phyloP scores from a whole-genome alignment of 2,329 filamentous ascomycete species.

The Epichloe sylvatica region DNA sequence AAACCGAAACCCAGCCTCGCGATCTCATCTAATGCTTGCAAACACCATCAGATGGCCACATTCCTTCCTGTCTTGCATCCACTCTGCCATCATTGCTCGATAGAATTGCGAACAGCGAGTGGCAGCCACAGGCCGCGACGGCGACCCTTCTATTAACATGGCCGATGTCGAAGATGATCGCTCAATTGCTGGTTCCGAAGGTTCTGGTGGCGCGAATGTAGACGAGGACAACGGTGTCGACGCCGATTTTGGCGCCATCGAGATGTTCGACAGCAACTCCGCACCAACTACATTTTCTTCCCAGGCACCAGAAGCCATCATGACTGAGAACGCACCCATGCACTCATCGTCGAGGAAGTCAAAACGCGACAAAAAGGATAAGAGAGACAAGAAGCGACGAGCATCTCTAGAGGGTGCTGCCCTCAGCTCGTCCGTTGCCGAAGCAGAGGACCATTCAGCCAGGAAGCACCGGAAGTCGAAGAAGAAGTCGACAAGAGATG shows the following conservation, averaged over 20 bases:
- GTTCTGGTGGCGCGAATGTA: constrained; percentile 12
- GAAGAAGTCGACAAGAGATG: constrained; percentile 7
- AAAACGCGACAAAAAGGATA: constrained; percentile 20
- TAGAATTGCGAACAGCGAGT: constrained; percentile 11
- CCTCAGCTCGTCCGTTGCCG: constrained; percentile 6
- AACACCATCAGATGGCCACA: constrained; percentile 21
- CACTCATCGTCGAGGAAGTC: constrained; percentile 12
- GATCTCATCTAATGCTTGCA: constrained; percentile 14
- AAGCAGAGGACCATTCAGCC: constrained; percentile 6
- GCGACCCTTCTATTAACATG: constrained; percentile 8
- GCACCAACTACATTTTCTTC: constrained; percentile 18
- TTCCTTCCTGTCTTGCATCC: constrained; percentile 20
- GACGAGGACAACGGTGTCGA: constrained; percentile 13
- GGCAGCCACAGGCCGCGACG: neutral
- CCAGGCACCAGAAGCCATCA: constrained; percentile 19
- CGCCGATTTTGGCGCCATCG: constrained; percentile 21
- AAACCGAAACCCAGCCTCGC: constrained; percentile 3
- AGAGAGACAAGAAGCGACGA: constrained; percentile 13
- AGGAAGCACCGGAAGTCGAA: constrained; percentile 16
- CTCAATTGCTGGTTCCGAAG: constrained; percentile 13
- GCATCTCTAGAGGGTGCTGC: constrained; percentile 5
- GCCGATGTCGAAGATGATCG: constrained; percentile 13
- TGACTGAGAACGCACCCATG: constrained; percentile 12
- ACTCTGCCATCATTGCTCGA: constrained; percentile 16
- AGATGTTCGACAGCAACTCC: constrained; percentile 26